Evolutionary conservation across 805 yeast species (phyloP).

Genomic region (Kazachstania psychrophila): DNA sequence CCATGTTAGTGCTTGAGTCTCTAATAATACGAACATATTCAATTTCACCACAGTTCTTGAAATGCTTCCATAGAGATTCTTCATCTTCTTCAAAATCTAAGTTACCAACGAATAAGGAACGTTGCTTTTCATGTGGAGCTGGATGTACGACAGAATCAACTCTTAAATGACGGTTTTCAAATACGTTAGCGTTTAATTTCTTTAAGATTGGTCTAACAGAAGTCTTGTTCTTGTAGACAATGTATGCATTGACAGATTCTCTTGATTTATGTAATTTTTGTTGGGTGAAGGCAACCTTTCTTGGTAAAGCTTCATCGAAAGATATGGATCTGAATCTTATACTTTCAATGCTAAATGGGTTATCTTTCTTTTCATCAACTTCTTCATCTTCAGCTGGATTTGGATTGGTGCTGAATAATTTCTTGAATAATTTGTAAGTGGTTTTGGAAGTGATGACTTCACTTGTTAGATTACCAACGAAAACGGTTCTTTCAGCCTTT

Average conservation of each 20-base stretch:
- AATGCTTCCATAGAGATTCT: slow-evolving; percentile 79
- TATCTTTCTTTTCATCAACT: slow-evolving; percentile 7
- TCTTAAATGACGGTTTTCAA: slow-evolving; percentile 67
- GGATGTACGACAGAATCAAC: slow-evolving; percentile 95
- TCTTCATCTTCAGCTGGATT: slow-evolving; percentile 8
- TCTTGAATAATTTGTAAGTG: slow-evolving; percentile 54
- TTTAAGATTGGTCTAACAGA: slow-evolving; percentile 30
- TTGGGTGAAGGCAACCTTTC: slow-evolving; percentile 82
- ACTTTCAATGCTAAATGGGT: slow-evolving; percentile 46
- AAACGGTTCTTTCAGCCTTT: slow-evolving; percentile 76
- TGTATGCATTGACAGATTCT: slow-evolving; percentile 79
- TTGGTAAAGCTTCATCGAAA: slow-evolving; percentile 76
- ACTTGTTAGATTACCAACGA: slow-evolving; percentile 76
- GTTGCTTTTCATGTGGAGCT: slow-evolving; percentile 68
- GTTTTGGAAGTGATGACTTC: slow-evolving; percentile 55
- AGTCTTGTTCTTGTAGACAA: slow-evolving; percentile 59
- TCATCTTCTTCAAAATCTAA: slow-evolving; percentile 88
- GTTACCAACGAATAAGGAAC: slow-evolving; percentile 87
- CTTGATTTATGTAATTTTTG: slow-evolving; percentile 68
- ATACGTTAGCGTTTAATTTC: slow-evolving; percentile 55
- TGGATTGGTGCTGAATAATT: slow-evolving; percentile 36
- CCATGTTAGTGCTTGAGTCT: slow-evolving; percentile 87
- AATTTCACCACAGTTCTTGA: slow-evolving; percentile 57
- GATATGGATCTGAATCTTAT: slow-evolving; percentile 89
- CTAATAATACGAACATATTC: slow-evolving; percentile 86